phyloP scores from a whole-genome alignment of 345 rosid genomes.

The Odontarrhena argentea region DNA sequence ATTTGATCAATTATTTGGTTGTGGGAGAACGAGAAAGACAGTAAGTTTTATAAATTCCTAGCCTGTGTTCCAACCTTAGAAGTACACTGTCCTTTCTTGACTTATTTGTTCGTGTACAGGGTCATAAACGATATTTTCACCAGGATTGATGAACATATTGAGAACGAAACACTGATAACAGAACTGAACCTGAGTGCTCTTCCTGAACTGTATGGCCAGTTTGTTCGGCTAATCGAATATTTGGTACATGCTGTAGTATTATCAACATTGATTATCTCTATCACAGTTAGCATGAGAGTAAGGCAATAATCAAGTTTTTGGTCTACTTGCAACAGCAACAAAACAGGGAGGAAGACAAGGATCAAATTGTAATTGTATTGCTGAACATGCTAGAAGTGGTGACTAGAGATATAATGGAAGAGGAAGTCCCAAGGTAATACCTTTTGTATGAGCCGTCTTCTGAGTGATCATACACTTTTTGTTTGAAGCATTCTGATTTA shows the following conservation, averaged over 20 bases:
- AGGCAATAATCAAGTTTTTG: constrained; percentile 15
- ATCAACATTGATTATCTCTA: constrained; percentile 18
- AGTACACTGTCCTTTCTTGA: constrained; percentile 9
- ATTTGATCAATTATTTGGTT: constrained; percentile 51
- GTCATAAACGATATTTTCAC: constrained; percentile 57
- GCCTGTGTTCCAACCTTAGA: neutral
- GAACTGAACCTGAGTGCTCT: constrained; percentile 73
- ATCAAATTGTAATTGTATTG: constrained; percentile 53
- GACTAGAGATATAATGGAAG: constrained; percentile 62
- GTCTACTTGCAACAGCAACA: constrained; percentile 40
- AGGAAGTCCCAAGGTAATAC: constrained; percentile 51
- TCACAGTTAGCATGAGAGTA: constrained; percentile 3
- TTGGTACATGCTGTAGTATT: constrained; percentile 52
- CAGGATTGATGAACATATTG: constrained; percentile 54
- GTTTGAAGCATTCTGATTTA: constrained; percentile 20
- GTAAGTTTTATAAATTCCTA: constrained; percentile 39
- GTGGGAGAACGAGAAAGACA: constrained; percentile 47
- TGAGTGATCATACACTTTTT: constrained; percentile 5
- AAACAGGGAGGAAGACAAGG: constrained; percentile 53
- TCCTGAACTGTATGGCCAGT: constrained; percentile 70
- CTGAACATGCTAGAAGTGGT: constrained; percentile 64
- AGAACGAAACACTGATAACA: constrained; percentile 41
- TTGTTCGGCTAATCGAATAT: constrained; percentile 67
- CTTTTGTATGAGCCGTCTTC: constrained; percentile 18
- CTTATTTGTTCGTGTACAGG: constrained; percentile 45